phyloP scores from a whole-genome alignment of 305 asterid genomes.

The Coffea humblotiana region DNA sequence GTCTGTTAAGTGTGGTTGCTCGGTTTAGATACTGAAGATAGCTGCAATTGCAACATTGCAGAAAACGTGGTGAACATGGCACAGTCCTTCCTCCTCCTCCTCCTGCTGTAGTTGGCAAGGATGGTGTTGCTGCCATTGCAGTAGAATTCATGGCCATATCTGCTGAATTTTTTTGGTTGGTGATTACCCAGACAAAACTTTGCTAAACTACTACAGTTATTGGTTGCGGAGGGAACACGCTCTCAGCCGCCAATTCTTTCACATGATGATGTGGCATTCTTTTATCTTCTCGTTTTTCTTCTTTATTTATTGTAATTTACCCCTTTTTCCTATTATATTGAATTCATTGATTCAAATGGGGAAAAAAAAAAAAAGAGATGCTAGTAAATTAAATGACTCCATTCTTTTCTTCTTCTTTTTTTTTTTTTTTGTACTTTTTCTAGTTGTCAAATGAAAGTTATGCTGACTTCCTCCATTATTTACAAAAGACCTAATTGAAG shows the following conservation, averaged over 20 bases:
- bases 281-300: constrained; percentile 30
- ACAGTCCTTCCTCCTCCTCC: constrained; percentile 38
- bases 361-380: too few species aligned
- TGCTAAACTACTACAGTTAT: too few species aligned
- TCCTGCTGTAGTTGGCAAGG: constrained; percentile 8
- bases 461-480: too few species aligned
- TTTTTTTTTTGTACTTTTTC: too few species aligned
- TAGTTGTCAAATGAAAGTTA: too few species aligned
- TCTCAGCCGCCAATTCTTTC: constrained; percentile 49
- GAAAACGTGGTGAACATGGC: constrained; percentile 36
- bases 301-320: neutral
- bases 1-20: constrained; percentile 20
- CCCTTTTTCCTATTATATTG: too few species aligned
- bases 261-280: constrained; percentile 50
- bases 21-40: constrained; percentile 30
- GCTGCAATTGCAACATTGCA: constrained; percentile 19
- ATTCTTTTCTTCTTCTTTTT: too few species aligned
- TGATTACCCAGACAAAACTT: neutral
- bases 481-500: too few species aligned
- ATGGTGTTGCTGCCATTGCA: constrained; percentile 14
- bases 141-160: constrained; percentile 22
- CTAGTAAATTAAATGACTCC: too few species aligned
- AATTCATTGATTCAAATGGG: too few species aligned
- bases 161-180: constrained; percentile 4
- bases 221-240: constrained; percentile 16